Conservation (phyloP, 331 rosid genomes). For the Acacia concinna region DNA sequence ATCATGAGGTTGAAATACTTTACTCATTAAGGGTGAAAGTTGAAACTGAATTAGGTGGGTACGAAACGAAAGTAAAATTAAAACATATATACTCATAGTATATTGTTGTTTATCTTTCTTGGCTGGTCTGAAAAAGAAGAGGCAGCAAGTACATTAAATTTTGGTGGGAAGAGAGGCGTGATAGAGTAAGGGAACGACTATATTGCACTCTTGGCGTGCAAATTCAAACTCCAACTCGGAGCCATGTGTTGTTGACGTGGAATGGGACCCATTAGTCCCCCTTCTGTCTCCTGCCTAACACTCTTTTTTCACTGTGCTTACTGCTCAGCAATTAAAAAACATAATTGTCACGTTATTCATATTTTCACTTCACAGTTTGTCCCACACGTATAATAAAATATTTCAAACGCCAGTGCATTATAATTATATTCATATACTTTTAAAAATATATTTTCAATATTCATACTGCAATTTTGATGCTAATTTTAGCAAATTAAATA, state of each 20-base stretch:
- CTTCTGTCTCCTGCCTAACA: conserved; percentile 7
- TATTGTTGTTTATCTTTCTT: background rate
- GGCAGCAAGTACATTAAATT: background rate
- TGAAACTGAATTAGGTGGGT: background rate
- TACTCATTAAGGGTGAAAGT: background rate
- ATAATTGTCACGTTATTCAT: background rate
- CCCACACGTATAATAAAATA: background rate
- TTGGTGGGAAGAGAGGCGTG: conserved; percentile 34
- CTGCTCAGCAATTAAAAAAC: background rate
- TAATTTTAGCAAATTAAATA: background rate
- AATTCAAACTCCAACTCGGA: conserved; percentile 42
- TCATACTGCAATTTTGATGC: background rate
- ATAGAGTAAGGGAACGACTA: background rate
- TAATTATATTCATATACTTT: background rate
- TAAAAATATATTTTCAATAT: background rate
- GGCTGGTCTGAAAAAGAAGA: background rate
- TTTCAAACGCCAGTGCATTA: background rate
- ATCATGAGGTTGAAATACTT: background rate
- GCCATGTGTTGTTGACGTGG: conserved; percentile 46
- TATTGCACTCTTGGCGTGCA: conserved; percentile 21
- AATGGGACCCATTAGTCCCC: conserved; percentile 32
- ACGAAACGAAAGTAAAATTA: too few species aligned
- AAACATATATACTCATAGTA: too few species aligned
- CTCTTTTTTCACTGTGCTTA: background rate
- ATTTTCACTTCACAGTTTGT: background rate